Evolutionary conservation across 768 basidiomycete genomes (phyloP).

Genomic region (Mycena rebaudengoi): DNA sequence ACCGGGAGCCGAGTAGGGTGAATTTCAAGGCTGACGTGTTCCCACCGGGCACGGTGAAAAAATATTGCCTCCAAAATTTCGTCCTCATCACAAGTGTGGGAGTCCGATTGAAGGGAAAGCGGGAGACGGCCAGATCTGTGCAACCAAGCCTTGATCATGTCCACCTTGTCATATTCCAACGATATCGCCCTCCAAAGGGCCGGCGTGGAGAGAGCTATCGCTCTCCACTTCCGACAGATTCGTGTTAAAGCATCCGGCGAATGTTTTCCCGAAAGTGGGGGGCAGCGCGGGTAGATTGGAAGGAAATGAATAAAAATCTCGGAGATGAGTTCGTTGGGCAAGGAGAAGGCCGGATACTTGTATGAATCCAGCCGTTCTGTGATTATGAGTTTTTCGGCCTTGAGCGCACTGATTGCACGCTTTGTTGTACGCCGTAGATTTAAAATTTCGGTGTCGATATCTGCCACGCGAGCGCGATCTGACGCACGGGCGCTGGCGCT

Average conservation of each 20-base stretch:
- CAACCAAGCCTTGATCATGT: background rate
- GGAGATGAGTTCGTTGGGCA: conserved; percentile 10
- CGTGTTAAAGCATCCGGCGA: background rate
- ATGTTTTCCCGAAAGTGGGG: background rate
- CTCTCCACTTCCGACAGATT: conserved; percentile 2
- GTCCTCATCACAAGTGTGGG: too few species aligned
- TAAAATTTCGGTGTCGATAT: background rate
- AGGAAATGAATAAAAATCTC: conserved; percentile 1
- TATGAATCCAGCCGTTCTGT: background rate
- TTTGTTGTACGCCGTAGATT: background rate
- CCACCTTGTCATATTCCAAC: background rate
- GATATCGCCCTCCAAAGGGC: conserved; percentile 2
- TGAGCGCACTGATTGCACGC: background rate
- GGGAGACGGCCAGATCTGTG: background rate
- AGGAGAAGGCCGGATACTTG: background rate
- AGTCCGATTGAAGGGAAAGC: background rate
- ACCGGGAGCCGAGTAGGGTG: background rate
- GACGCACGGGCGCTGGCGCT: too few species aligned
- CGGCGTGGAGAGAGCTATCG: background rate
- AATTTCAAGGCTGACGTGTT: background rate
- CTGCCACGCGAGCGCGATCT: background rate
- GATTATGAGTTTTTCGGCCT: background rate
- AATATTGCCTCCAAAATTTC: background rate
- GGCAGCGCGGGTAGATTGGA: background rate
- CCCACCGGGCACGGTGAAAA: conserved; percentile 1